A percentile compares a stretch with the other conserved stretches of the same genome.
These are phyloP conservation scores for Lachancea kluyveri DNA, from an alignment of 805 yeast species.

Conservation along the genomic window DNA sequence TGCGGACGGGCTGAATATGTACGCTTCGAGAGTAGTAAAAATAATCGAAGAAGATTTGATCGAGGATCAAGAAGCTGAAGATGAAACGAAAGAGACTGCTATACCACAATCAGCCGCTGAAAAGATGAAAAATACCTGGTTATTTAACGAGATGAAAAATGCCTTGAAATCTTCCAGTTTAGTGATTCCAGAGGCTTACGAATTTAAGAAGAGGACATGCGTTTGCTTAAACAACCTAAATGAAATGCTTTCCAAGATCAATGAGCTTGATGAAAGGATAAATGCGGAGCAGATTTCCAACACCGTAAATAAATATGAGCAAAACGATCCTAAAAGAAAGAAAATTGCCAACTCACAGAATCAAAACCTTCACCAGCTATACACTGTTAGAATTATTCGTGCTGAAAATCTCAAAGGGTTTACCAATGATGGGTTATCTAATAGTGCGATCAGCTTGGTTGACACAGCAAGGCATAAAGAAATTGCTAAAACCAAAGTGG, in stretches of 20 bases:
- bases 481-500: constrained; percentile 63
- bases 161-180: constrained; percentile 38
- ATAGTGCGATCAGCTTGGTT: constrained; percentile 56
- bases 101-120: constrained; percentile 27
- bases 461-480: constrained; percentile 50
- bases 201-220: constrained; percentile 57
- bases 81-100: constrained; percentile 17
- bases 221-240: constrained; percentile 69
- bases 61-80: constrained; percentile 19
- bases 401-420: constrained; percentile 56
- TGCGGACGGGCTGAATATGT: constrained; percentile 51
- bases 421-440: constrained; percentile 41
- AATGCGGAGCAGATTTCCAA: constrained; percentile 53
- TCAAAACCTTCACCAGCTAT: constrained; percentile 37
- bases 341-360: constrained; percentile 2
- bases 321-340: constrained; percentile 21
- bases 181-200: constrained; percentile 45
- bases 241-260: constrained; percentile 41
- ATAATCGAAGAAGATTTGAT: constrained; percentile 17
- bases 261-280: constrained; percentile 47
- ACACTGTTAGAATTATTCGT: constrained; percentile 53
- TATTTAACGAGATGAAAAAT: constrained; percentile 44
- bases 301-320: constrained; percentile 33
- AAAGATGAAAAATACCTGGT: constrained; percentile 35
- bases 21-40: constrained; percentile 35